These are phyloP conservation scores for Castanea crenata DNA, from an alignment of 306 rosid genomes.

Conservation along the genomic window DNA sequence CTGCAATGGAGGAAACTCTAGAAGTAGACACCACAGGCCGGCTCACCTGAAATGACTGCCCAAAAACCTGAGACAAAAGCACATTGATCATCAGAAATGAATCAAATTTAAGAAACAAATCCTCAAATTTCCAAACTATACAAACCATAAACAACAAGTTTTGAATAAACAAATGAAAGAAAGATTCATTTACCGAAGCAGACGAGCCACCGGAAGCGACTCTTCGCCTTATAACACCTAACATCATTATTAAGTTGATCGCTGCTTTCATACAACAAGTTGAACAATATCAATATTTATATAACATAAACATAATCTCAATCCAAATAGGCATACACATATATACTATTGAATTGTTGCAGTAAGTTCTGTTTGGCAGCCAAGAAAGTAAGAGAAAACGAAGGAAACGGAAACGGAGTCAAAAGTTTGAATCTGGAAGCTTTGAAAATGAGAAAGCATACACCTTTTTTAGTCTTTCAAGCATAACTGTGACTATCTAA, in stretches of 20 bases:
- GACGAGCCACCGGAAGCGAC: slow-evolving; percentile 61
- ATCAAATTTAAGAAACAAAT: not conserved
- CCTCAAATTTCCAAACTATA: not conserved
- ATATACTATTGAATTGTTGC: not conserved
- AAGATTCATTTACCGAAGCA: slow-evolving; percentile 27
- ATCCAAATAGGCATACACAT: not conserved
- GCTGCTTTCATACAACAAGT: slow-evolving; percentile 20
- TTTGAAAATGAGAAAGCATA: not conserved
- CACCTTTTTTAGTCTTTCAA: not conserved
- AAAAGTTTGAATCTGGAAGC: not conserved
- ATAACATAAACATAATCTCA: not conserved
- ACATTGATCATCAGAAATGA: not conserved
- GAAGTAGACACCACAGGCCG: slow-evolving; percentile 31
- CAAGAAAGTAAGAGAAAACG: not conserved
- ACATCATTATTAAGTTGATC: slow-evolving; percentile 32
- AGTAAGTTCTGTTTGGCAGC: not conserved
- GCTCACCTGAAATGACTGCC: slow-evolving; percentile 37
- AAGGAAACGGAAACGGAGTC: not conserved
- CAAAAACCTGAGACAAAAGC: slow-evolving; percentile 36
- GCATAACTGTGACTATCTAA: not conserved
- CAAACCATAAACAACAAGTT: not conserved
- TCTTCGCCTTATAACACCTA: slow-evolving; percentile 68
- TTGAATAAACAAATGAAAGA: not conserved
- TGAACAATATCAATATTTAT: slow-evolving; percentile 3
- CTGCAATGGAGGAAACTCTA: slow-evolving; percentile 45